A percentile compares a stretch with the other conserved stretches of the same genome.
Evolutionary conservation across 2,329 filamentous ascomycete species (phyloP).

Genomic region (Cordyceps fumosorosea): DNA sequence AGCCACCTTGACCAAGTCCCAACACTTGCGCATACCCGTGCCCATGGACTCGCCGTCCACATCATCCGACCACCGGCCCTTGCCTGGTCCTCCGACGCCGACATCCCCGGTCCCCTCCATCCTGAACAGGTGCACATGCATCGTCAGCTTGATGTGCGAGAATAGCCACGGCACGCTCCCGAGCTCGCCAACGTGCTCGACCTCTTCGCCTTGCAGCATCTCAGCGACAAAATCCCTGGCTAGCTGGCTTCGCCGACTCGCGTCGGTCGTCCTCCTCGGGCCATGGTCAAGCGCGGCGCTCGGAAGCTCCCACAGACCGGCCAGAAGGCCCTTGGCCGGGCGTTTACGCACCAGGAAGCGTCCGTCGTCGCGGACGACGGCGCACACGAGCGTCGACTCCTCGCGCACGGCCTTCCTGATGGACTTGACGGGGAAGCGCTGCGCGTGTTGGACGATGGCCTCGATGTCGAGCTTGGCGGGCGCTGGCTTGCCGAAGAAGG

Average conservation of each 20-base stretch:
- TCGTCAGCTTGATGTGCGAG: constrained; percentile 49
- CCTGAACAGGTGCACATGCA: constrained; percentile 49
- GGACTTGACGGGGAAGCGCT: constrained; percentile 44
- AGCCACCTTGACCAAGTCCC: constrained; percentile 34
- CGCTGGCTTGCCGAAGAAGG: constrained; percentile 26
- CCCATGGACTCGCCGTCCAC: constrained; percentile 49
- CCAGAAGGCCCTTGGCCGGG: constrained; percentile 47
- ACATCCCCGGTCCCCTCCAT: constrained; percentile 20
- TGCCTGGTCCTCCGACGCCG: constrained; percentile 16
- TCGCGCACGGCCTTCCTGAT: constrained; percentile 46
- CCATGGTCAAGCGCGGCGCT: constrained; percentile 33
- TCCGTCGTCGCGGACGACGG: constrained; percentile 38
- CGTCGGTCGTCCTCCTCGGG: constrained; percentile 15
- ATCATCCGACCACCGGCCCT: constrained; percentile 29
- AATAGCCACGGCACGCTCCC: constrained; percentile 51
- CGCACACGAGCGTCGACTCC: constrained; percentile 48
- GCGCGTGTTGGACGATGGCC: constrained; percentile 37
- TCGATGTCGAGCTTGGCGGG: constrained; percentile 24
- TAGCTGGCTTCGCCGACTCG: constrained; percentile 26
- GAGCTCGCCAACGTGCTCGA: constrained; percentile 35
- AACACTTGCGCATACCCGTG: constrained; percentile 53
- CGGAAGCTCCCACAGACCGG: constrained; percentile 51
- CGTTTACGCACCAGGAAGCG: constrained; percentile 43
- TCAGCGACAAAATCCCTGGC: constrained; percentile 30
- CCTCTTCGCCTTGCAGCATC: constrained; percentile 18